phyloP scores from a whole-genome alignment of 1,139 yeast genomes.

The Entelexis paramagnoliae region DNA sequence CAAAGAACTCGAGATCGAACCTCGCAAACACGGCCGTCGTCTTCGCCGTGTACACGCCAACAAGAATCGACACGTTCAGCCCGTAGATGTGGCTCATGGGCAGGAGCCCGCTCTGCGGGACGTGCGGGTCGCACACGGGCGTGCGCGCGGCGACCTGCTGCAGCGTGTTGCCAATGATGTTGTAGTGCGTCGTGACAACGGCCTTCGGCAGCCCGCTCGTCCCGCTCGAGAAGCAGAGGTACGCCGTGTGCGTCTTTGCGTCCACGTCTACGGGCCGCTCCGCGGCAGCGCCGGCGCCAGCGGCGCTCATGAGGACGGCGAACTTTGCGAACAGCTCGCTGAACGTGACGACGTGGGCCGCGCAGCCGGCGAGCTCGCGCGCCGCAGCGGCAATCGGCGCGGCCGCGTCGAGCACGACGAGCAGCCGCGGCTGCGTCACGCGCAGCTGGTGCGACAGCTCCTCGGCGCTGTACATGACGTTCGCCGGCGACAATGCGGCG shows the following conservation, averaged over 20 bases:
- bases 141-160: conserved; percentile 22
- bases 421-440: conserved; percentile 27
- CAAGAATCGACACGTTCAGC: conserved; percentile 27
- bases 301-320: background rate
- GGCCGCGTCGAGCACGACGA: conserved; percentile 26
- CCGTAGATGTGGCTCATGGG: conserved; percentile 37
- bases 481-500: conserved; percentile 33
- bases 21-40: conserved; percentile 28
- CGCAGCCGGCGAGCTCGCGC: conserved; percentile 3
- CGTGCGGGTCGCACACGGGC: conserved; percentile 11
- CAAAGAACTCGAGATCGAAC: conserved; percentile 30
- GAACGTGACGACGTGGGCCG: conserved; percentile 5
- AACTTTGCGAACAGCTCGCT: conserved; percentile 5
- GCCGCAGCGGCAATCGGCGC: conserved; percentile 28
- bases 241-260: conserved; percentile 27
- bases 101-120: conserved; percentile 20
- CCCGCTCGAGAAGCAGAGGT: conserved; percentile 56
- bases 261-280: conserved; percentile 23
- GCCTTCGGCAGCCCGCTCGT: conserved; percentile 71
- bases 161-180: conserved; percentile 30
- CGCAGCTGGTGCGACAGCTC: conserved; percentile 33
- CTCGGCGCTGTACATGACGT: conserved; percentile 29
- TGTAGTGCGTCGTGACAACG: conserved; percentile 49
- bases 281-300: conserved; percentile 15
- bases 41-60: conserved; percentile 21